Percentiles rank a stretch among this genome's conserved stretches.
Conservation (phyloP, 305 asterid genomes). For the Petunia hybrid region DNA sequence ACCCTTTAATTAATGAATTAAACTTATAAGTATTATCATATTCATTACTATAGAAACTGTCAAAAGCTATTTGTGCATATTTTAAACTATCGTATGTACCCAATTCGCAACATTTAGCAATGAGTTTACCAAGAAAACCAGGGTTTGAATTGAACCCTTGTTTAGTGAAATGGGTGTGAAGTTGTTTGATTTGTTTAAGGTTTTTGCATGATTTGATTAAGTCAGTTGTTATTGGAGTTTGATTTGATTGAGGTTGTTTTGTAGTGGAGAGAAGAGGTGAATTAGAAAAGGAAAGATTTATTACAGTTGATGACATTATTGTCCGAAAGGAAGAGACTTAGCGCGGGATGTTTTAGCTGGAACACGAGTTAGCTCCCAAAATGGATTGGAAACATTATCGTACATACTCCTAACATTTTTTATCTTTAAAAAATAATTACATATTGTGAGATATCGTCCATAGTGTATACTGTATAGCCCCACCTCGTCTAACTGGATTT, state of each 20-base stretch:
- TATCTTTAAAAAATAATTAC: too few relatives aligned
- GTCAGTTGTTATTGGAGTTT: neutral
- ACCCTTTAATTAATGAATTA: slow-evolving; percentile 55
- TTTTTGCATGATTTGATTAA: slow-evolving; percentile 54
- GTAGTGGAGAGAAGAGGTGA: neutral
- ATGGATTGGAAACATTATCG: too few relatives aligned
- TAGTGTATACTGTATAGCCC: too few relatives aligned
- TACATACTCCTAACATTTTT: too few relatives aligned
- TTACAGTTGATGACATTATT: neutral
- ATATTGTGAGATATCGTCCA: too few relatives aligned
- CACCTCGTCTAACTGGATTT: too few relatives aligned
- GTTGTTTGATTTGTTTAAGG: slow-evolving; percentile 52
- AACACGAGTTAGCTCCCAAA: too few relatives aligned
- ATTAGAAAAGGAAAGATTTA: neutral
- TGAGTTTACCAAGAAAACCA: slow-evolving; percentile 42
- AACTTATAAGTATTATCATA: slow-evolving; percentile 39
- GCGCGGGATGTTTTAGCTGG: too few relatives aligned
- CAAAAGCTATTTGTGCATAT: slow-evolving; percentile 48
- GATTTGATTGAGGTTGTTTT: neutral
- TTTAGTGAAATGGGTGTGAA: slow-evolving; percentile 54
- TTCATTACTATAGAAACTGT: slow-evolving; percentile 40
- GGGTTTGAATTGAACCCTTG: slow-evolving; percentile 42
- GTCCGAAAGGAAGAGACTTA: neutral
- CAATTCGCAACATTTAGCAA: slow-evolving; percentile 48
- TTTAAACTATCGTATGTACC: slow-evolving; percentile 56